Evolutionary conservation across 2,329 filamentous ascomycete species (phyloP), one percentile per base, ranked within the genome.

Genomic region (Septoria petroselini): DNA sequence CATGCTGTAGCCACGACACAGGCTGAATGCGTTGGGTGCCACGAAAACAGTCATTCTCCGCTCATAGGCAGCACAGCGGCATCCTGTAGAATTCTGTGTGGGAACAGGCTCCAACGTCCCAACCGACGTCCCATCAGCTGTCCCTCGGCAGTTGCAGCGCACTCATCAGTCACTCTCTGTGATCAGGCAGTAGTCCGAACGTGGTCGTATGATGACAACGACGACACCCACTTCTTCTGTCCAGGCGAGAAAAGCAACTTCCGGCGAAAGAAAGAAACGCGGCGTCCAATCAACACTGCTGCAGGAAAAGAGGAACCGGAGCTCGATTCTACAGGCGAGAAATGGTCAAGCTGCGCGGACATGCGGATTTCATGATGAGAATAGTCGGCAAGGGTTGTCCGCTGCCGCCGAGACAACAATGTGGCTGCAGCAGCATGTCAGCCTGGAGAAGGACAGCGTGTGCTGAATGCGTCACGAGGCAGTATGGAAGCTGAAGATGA

Each of bases 341-440:
- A n/a, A n/a, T n/a, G n/a, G 30, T 52, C 31, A n/a, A 35, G 33
- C 43, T 46, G 34, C 23, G 21, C n/a, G 42, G 25, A 14, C 23
- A 9, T 27, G 23, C 23, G 23, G 23, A 27, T 9, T 14, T 11
- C 38, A 27, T n/a, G n/a, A 38, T n/a, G n/a, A 46, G 21, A 38
- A 46, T 46, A 23, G 23, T 23, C 31, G 14, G 14, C 34, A 37
- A 17, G 12, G 39, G 33, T 2, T 18, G 25, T 39, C 15, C 23
- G 43, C 34, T 30, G 33, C 29, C 33, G 38, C 43, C 43, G 43
- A 46, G 43, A 46, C 43, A 39, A n/a, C n/a, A n/a, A n/a, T n/a
- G n/a, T 30, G 14, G 42, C 38, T 31, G 42, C 42, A 34, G 34
- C 34, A 19, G 17, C 34, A 38, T 18, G 19, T 19, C 18, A 27